Evolutionary conservation across 2,329 filamentous ascomycete species (phyloP).

Genomic region (Aureobasidium zeae): DNA sequence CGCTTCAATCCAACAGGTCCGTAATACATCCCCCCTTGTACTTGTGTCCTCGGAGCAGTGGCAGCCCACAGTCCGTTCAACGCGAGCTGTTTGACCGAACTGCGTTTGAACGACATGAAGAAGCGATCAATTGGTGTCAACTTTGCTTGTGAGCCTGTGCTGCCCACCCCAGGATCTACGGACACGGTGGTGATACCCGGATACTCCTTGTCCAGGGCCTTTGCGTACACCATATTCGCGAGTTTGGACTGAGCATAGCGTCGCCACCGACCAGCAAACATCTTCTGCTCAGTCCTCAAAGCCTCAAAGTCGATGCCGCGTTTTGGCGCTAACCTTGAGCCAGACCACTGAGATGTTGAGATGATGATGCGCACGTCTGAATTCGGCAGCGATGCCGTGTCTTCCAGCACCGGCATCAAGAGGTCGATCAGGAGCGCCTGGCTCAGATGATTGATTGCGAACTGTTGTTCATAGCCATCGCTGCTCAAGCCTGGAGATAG

Average conservation of each 20-base stretch:
- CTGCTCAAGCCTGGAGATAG: slow-evolving; percentile 18
- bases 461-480: slow-evolving; percentile 24
- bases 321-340: slow-evolving; percentile 12
- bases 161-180: slow-evolving; percentile 33
- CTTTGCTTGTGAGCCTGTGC: slow-evolving; percentile 27
- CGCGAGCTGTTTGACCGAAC: slow-evolving; percentile 20
- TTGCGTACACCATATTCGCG: slow-evolving; percentile 37
- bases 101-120: slow-evolving; percentile 15
- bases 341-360: slow-evolving; percentile 10
- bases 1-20: slow-evolving; percentile 21
- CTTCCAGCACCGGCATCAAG: slow-evolving; percentile 16
- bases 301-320: slow-evolving; percentile 19
- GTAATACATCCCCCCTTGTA: slow-evolving; percentile 24
- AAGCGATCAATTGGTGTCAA: slow-evolving; percentile 27
- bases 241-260: slow-evolving; percentile 39
- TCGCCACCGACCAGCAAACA: slow-evolving; percentile 15
- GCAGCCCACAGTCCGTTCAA: slow-evolving; percentile 23
- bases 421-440: slow-evolving; percentile 23
- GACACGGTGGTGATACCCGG: slow-evolving; percentile 27
- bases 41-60: slow-evolving; percentile 17
- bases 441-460: slow-evolving; percentile 24
- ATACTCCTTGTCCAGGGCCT: slow-evolving; percentile 31
- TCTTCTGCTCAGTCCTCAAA: slow-evolving; percentile 18
- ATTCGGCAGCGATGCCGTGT: slow-evolving; percentile 1
- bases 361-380: slow-evolving; percentile 19